These are phyloP conservation scores for Protomyces inundatus DNA, from an alignment of 1,139 yeast species.

Conservation along the genomic window DNA sequence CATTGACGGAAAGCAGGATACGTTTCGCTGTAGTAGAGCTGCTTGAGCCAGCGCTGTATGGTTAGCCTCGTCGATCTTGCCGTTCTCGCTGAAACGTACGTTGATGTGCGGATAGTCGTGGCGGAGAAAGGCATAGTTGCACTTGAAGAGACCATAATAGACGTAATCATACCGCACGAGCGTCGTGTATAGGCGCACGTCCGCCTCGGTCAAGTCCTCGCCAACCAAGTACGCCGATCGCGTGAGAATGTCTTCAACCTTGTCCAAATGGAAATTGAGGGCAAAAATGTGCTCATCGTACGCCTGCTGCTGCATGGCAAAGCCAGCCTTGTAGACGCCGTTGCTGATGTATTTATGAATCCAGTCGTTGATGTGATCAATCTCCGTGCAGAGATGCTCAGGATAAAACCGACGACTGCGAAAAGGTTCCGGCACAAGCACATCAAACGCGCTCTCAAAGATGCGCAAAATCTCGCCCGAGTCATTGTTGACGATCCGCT, in stretches of 20 bases:
- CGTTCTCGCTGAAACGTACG: slow-evolving; percentile 23
- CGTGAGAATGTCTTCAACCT: slow-evolving; percentile 60
- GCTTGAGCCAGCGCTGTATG: slow-evolving; percentile 57
- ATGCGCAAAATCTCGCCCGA: slow-evolving; percentile 80
- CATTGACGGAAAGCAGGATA: slow-evolving; percentile 67
- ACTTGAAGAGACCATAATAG: slow-evolving; percentile 88
- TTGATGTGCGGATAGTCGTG: slow-evolving; percentile 70
- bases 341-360: slow-evolving; percentile 60
- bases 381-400: slow-evolving; percentile 46
- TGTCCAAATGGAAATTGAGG: slow-evolving; percentile 66
- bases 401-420: slow-evolving; percentile 61
- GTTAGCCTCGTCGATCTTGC: not conserved
- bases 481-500: slow-evolving; percentile 83
- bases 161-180: slow-evolving; percentile 83
- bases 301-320: slow-evolving; percentile 75
- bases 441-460: slow-evolving; percentile 63
- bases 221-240: slow-evolving; percentile 55
- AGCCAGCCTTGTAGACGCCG: slow-evolving; percentile 90
- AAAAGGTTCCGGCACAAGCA: slow-evolving; percentile 47
- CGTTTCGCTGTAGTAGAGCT: slow-evolving; percentile 69
- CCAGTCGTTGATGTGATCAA: slow-evolving; percentile 76
- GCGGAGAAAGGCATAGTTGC: slow-evolving; percentile 77
- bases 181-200: slow-evolving; percentile 74
- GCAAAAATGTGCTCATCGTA: slow-evolving; percentile 65
- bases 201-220: slow-evolving; percentile 78